Conservation (phyloP, 768 basidiomycete genomes). For the Grammothele lineata region DNA sequence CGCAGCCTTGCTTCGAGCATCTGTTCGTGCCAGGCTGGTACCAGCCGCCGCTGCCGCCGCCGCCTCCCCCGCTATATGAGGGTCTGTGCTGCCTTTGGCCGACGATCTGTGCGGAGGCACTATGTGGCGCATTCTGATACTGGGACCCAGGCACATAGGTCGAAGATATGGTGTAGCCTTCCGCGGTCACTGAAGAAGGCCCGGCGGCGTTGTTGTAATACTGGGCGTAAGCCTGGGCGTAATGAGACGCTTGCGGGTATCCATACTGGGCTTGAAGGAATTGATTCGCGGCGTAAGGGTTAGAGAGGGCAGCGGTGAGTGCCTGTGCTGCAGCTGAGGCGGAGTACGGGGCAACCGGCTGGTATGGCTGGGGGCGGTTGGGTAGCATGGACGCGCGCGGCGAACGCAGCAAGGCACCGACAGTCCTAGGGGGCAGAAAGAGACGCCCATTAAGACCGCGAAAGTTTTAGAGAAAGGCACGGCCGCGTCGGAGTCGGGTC, state of each 20-base stretch:
- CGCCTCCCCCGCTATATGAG: conserved; percentile 1
- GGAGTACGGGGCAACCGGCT: neutral
- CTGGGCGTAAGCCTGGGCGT: conserved; percentile 28
- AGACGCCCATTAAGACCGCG: conserved; percentile 2
- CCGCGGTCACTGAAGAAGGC: conserved; percentile 21
- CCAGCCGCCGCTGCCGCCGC: conserved; percentile 31
- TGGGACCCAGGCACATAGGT: conserved; percentile 24
- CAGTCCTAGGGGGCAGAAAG: neutral
- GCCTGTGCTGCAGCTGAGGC: conserved; percentile 19
- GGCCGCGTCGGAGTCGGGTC: neutral
- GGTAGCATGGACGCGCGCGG: conserved; percentile 6
- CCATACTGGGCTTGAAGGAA: conserved; percentile 7
- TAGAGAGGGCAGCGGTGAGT: conserved; percentile 21
- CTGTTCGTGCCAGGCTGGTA: conserved; percentile 57
- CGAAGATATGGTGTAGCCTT: conserved; percentile 32
- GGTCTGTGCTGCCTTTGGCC: neutral
- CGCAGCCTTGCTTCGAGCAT: conserved; percentile 62
- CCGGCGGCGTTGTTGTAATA: conserved; percentile 12
- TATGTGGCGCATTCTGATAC: conserved; percentile 1
- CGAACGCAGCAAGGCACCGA: too few species aligned
- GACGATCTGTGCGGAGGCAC: neutral
- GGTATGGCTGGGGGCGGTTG: conserved; percentile 1
- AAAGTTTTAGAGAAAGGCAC: conserved; percentile 4
- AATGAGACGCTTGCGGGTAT: conserved; percentile 27
- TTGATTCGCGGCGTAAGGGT: conserved; percentile 27